Evolutionary conservation across 345 rosid species (phyloP), one percentile per base, ranked within the genome.

Genomic region (Salix brachista): DNA sequence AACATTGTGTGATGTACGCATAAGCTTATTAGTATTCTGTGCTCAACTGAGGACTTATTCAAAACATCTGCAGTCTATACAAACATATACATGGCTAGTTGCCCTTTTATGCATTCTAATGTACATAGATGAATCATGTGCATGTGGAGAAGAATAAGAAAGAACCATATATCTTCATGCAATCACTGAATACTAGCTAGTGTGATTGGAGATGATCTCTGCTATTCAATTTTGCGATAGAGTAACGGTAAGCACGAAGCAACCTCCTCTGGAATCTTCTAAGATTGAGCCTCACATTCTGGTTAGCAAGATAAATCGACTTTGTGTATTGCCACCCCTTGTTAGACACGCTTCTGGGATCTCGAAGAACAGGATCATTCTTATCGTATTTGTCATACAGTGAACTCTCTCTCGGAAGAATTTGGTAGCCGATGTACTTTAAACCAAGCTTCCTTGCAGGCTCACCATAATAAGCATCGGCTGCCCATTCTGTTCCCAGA

Each of bases 321-420:
- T 93, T 93, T 0, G 97, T 93, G 86, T 83, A 89, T 69, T 93
- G 86, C 96, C 97, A 93, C 67, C 97, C 96, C 81, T 85, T 93
- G 1, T 76, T 60, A 21, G 77, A 79, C 74, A 93, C 86, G 56
- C 94, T 88, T 9, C 80, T 68, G 0, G 96, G 97, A 72, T 93
- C 90, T 71, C 70, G 67, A 58, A 93, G 91, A 64, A 93, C 73
- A 8, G 96, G 90, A 80, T 91, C 94, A 54, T 83, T 78, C 78
- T 79, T 82, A 13, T 85, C 87, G 54, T 91, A 91, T 46, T 84
- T 79, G 3, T 78, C 88, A 52, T 85, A 91, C 78, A 93, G 80
- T 25, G 97, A 89, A 81, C 96, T 93, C 83, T 93, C 97, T 42
- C 52, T 75, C 3, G 93, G 86, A 65, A 79, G 79, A 80, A 91